Conservation (phyloP, 768 basidiomycete species). For the Podaxis pistillaris region DNA sequence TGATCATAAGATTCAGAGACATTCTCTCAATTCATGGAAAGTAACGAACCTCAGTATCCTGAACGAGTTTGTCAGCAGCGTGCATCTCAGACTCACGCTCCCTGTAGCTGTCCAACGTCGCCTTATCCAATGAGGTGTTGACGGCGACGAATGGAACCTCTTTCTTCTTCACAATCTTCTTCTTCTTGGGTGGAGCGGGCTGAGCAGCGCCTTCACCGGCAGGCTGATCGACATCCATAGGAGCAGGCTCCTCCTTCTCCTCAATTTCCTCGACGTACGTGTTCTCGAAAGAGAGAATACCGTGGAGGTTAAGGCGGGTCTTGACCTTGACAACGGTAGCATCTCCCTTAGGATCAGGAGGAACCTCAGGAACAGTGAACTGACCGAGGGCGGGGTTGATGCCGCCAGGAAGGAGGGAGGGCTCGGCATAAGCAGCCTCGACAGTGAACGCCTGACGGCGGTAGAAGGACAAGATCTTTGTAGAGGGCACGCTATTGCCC, state of each 20-base stretch:
- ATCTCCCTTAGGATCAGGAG: constrained; percentile 66
- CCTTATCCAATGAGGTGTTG: constrained; percentile 62
- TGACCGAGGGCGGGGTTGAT: constrained; percentile 85
- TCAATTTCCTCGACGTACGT: constrained; percentile 84
- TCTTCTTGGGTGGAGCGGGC: constrained; percentile 69
- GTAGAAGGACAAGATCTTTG: constrained; percentile 95
- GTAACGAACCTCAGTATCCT: constrained; percentile 86
- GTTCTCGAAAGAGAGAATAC: constrained; percentile 81
- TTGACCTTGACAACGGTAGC: constrained; percentile 86
- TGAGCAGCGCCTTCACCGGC: constrained; percentile 34
- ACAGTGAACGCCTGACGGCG: constrained; percentile 87
- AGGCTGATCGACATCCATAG: constrained; percentile 65
- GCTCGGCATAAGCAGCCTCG: constrained; percentile 81
- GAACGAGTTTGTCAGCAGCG: constrained; percentile 90
- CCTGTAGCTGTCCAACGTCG: constrained; percentile 59
- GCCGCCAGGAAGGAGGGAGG: constrained; percentile 64
- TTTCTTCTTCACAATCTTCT: constrained; percentile 81
- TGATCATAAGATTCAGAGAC: constrained; percentile 1
- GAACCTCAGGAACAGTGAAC: constrained; percentile 82
- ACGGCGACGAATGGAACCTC: constrained; percentile 73
- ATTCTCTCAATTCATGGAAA: neutral
- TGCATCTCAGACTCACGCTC: constrained; percentile 91
- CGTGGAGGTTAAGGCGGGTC: constrained; percentile 83
- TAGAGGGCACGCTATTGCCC: constrained; percentile 85
- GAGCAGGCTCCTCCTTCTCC: constrained; percentile 66